Evolutionary conservation across 1,284 basidiomycete species (phyloP), one percentile per base, ranked within the genome.

Genomic region (Trichosporon inkin): DNA sequence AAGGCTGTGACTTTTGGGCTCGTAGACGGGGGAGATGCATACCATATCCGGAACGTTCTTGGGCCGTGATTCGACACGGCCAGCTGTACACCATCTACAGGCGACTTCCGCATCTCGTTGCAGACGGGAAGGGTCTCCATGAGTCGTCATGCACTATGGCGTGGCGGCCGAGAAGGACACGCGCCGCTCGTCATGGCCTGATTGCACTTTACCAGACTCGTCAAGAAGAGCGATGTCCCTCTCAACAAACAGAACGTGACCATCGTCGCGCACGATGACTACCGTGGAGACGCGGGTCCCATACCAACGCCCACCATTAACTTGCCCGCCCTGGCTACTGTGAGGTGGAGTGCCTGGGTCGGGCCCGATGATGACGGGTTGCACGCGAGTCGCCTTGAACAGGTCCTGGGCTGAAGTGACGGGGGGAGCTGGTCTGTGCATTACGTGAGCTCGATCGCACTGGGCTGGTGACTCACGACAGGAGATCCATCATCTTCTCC

Each of bases 221-320:
- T 69, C 65, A 53, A 74, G 58, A 16, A 63, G 60, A 28, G 63
- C 60, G 6, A 71, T 68, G 62, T 78, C 74, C 39, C 75, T 62
- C 57, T 78, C 77, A 0, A 77, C 71, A 60, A 77, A 78, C 2
- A 65, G 59, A 13, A 71, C 70, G n/a, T 67, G 47, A 5, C 74
- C 73, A 28, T 68, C 60, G 51, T 76, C 71, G 28, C 63, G 67
- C 6, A 78, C 69, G 2, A 77, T 57, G 10, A 78, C 71, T 22
- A 78, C 68, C 2, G 76, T 78, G 8, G 73, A 67, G 14, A 76
- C 63, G 39, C 75, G 58, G 0, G 77, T 79, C 3, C 73, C 77
- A 36, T 77, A 77, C 68, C 74, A 75, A 36, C 68, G 59, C 7
- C 59, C 53, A 28, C 49, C 16, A 40, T 8, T 10, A 49, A 38